Evolutionary conservation across 495 filamentous ascomycete species (phyloP), one percentile per base, ranked within the genome.

Genomic region (Xylaria sp.): DNA sequence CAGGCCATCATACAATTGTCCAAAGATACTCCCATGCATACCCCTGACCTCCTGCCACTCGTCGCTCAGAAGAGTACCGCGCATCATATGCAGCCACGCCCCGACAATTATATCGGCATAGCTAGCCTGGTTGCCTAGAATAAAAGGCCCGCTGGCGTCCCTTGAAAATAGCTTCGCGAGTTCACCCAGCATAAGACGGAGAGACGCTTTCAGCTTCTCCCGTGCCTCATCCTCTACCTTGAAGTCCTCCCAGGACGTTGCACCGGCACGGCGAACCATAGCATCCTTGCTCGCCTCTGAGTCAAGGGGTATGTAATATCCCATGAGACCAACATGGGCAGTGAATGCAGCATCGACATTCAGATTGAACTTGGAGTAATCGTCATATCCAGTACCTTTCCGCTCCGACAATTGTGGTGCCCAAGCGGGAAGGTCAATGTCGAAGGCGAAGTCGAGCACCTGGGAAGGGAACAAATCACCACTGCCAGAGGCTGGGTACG

Each of bases 101-200:
- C 89, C 89, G 0, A 91, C 82, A 61, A 90, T 88, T 0, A 90
- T 65, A 76, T 92, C 89, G n/a, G 88, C 89, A 85, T 90, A 89
- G 65, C 69, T 82, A 0, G 84, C 73, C 75, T 71, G 71, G 2
- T 74, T 58, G 1, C 88, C 88, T 1, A 84, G 64, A 3, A 91
- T 17, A 58, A 85, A 91, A 0, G 88, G 87, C 24, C 88, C 88
- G 0, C 29, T 52, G 11, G 63, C 61, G 24, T 80, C 66, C 72
- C 73, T 75, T 14, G 57, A 35, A 57, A 84, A 89, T n/a, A 83
- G 26, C 75, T 72, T 76, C 2, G 82, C 88, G 48, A 89, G 62
- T 0, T 71, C 84, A 8, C 75, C 82, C 35, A 90, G 61, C 72
- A 73, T 75, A 1, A 75, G 62, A 71, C 76, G 35, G n/a, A 89